phyloP scores from a whole-genome alignment of 768 basidiomycete species.

The Naganishia friedmannii region DNA sequence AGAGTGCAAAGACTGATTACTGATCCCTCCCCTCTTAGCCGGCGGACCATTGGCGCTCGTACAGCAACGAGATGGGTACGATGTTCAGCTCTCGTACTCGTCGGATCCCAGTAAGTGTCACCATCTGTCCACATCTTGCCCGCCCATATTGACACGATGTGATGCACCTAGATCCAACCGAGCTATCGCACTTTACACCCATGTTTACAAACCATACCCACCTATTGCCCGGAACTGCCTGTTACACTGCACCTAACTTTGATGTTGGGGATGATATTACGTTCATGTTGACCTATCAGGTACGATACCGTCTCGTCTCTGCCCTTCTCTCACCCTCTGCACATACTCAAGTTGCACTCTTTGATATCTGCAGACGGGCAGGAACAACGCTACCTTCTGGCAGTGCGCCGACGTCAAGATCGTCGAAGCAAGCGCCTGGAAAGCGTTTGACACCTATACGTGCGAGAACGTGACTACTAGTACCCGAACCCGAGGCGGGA shows the following conservation, averaged over 20 bases:
- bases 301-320: neutral
- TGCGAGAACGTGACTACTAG: conserved; percentile 21
- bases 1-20: neutral
- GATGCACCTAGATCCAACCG: conserved; percentile 1
- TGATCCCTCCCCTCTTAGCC: neutral
- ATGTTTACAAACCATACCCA: conserved; percentile 20
- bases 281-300: conserved; percentile 22
- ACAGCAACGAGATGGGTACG: conserved; percentile 20
- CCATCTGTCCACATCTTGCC: too few relatives aligned
- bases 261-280: conserved; percentile 12
- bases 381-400: conserved; percentile 11
- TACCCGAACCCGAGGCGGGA: conserved; percentile 16
- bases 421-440: conserved; percentile 20
- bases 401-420: conserved; percentile 24
- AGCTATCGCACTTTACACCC: conserved; percentile 22
- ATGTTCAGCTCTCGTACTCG: conserved; percentile 14
- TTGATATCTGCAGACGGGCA: neutral
- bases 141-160: neutral
- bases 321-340: neutral
- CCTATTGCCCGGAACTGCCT: conserved; percentile 10
- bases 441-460: conserved; percentile 8
- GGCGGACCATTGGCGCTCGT: conserved; percentile 16
- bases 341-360: neutral
- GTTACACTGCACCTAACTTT: conserved; percentile 20
- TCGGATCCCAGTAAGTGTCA: conserved; percentile 12